Conservation (phyloP, 2,329 filamentous ascomycete species). For the Claviceps sp. region DNA sequence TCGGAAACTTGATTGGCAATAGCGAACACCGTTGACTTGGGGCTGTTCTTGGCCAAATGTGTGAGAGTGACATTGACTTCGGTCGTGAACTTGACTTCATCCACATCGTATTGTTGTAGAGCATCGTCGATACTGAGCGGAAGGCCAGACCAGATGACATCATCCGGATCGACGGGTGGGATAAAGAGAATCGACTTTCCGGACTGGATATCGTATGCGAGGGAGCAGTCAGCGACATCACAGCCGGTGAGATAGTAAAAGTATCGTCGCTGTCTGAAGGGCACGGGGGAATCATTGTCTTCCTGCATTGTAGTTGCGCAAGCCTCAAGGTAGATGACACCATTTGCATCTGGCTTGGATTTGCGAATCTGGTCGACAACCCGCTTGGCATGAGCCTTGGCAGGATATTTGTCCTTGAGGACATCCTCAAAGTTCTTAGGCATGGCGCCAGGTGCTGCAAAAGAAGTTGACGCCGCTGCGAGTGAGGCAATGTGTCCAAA, state of each 20-base stretch:
- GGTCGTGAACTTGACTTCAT: slow-evolving; percentile 57
- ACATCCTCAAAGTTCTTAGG: slow-evolving; percentile 35
- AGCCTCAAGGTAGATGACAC: slow-evolving; percentile 78
- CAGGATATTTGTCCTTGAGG: slow-evolving; percentile 58
- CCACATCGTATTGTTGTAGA: slow-evolving; percentile 63
- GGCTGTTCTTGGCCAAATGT: slow-evolving; percentile 27
- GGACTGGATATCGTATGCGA: slow-evolving; percentile 65
- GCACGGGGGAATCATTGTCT: slow-evolving; percentile 74
- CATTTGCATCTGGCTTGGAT: slow-evolving; percentile 48
- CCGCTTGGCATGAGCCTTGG: slow-evolving; percentile 71
- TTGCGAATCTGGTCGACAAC: slow-evolving; percentile 68
- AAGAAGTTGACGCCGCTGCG: neutral
- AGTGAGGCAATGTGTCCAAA: neutral
- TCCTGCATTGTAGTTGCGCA: slow-evolving; percentile 71
- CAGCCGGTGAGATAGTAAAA: slow-evolving; percentile 94
- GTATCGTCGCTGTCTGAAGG: slow-evolving; percentile 78
- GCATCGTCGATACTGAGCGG: slow-evolving; percentile 69
- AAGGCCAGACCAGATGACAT: slow-evolving; percentile 86
- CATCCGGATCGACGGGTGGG: slow-evolving; percentile 74
- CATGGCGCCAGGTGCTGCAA: slow-evolving; percentile 11
- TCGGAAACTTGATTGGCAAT: slow-evolving; percentile 69
- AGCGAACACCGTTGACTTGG: slow-evolving; percentile 47
- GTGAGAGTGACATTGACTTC: slow-evolving; percentile 65
- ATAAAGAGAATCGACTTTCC: slow-evolving; percentile 77
- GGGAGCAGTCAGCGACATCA: slow-evolving; percentile 63